Base-by-base conservation (phyloP, 2,329 filamentous ascomycete genomes). In the Monilinia aucupariae region DNA sequence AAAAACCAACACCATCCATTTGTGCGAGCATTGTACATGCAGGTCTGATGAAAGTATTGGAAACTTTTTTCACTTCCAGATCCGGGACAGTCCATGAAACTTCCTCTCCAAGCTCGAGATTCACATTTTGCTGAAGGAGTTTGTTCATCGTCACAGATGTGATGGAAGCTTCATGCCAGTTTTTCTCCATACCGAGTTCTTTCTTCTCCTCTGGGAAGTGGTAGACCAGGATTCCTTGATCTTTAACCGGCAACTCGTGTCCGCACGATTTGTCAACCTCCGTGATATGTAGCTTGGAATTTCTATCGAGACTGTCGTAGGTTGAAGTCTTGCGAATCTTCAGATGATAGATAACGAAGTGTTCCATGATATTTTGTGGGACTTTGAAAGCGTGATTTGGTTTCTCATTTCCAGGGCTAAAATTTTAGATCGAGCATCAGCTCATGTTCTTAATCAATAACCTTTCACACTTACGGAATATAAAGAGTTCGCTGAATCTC, bases 1-100 rank as follows among this genome's bases (percentile, higher is more conserved):
- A 64, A 15, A 51, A 66, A 5, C 70, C 70, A 30, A 71, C 64
- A 20, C 68, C 69, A 54, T 71, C 70, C 61, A 71, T 68, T 20
- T 64, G 58, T 39, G 65, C 66, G 9, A 72, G 52, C 62, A 71
- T 66, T 27, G 49, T 30, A 15, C 63, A 67, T 15, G 68, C 66
- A 25, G 66, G 65, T 39, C 54, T 22, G 50, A 61, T 63, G 4
- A 71, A 45, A 22, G 49, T 30, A 12, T 66, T 47, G 5, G 58
- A 63, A 15, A 67, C 39, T 5, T 63, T 51, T 5, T 43, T 41
- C 3, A 53, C 50, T n/a, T 41, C 30, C 9, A 68, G 48, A 9
- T 61, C 49, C 22, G 67, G 53, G 15, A 43, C 15, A 12, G 59
- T 66, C 68, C 68, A 69, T 9, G 25, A n/a, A 7, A 55, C 64